Base-by-base conservation (phyloP, 495 filamentous ascomycete genomes). In the Penicillium pancosmium region DNA sequence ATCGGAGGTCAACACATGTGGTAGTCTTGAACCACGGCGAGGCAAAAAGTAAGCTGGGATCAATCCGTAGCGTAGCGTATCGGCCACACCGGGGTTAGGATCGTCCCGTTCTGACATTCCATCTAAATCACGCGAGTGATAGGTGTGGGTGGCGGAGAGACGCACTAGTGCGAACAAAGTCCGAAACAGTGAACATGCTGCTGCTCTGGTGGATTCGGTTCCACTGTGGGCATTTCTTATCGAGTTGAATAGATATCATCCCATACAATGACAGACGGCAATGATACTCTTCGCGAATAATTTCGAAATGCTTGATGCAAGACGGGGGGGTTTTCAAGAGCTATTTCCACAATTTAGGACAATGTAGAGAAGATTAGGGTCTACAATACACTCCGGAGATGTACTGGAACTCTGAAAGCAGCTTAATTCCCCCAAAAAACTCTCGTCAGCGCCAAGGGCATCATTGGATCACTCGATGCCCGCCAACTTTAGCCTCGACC, bases 31-130 rank as follows among this genome's bases (percentile, higher is more conserved):
- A 44, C 41, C 12, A 44, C 15, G 36, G 36, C 11, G 15, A 38
- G 12, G 15, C 36, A 12, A 16, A 16, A 16, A 18, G 41, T 18
- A 44, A 44, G 41, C 41, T 44, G 41, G 15, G 41, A 19, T n/a
- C 36, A 38, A n/a, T 5, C 11, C 15, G 36, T 12, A 38, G 36
- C 15, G 36, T 12, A 38, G 36, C 15, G 36, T 44, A 44, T 44
- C 41, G 41, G 41, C 41, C 41, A 21, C 25, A 21, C 41, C 18
- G 43, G 44, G 34, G 41, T 44, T 44, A n/a, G 51, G 57, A 67
- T 67, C 61, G 49, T 64, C 58, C 63, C 60, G 51, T 56, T 56
- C 6, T 63, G 64, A 59, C 61, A 61, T 57, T 23, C 23, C 23
- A 23, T 23, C 57, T 57, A 50, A 59, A 62, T 65, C 63, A 54